Conservation (phyloP, 805 yeast species). For the Monosporozyma unispora region DNA sequence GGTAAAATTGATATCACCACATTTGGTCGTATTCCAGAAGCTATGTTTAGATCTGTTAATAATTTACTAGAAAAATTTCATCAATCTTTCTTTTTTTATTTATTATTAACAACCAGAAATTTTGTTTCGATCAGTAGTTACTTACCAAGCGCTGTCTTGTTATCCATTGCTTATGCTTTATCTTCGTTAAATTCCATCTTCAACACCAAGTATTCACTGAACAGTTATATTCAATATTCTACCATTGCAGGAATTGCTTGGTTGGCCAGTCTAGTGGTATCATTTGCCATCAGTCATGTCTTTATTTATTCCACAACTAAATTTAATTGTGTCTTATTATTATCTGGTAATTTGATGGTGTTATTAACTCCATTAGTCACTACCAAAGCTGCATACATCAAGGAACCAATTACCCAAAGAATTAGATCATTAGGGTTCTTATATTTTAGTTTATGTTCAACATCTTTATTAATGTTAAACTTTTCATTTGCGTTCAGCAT, state of each 20-base stretch:
- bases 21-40: conserved; percentile 84
- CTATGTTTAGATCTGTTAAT: conserved; percentile 78
- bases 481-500: conserved; percentile 70
- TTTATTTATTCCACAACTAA: conserved; percentile 12
- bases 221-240: conserved; percentile 13
- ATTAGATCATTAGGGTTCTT: conserved; percentile 43
- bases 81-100: conserved; percentile 90
- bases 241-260: conserved; percentile 16
- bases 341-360: conserved; percentile 11
- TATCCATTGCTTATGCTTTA: conserved; percentile 60
- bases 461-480: conserved; percentile 71
- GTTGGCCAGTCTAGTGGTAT: conserved; percentile 27
- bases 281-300: conserved; percentile 18
- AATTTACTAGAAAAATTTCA: conserved; percentile 92
- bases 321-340: conserved; percentile 4
- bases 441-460: conserved; percentile 56
- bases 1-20: conserved; percentile 81
- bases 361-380: conserved; percentile 13
- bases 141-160: conserved; percentile 71
- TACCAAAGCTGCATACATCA: conserved; percentile 8
- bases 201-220: conserved; percentile 24
- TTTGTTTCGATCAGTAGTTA: conserved; percentile 94
- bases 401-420: conserved; percentile 20
- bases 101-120: conserved; percentile 62
- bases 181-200: conserved; percentile 53